Evolutionary conservation across 2,329 filamentous ascomycete species (phyloP), one percentile per base, ranked within the genome.

Genomic region (Spiromastix sp.): DNA sequence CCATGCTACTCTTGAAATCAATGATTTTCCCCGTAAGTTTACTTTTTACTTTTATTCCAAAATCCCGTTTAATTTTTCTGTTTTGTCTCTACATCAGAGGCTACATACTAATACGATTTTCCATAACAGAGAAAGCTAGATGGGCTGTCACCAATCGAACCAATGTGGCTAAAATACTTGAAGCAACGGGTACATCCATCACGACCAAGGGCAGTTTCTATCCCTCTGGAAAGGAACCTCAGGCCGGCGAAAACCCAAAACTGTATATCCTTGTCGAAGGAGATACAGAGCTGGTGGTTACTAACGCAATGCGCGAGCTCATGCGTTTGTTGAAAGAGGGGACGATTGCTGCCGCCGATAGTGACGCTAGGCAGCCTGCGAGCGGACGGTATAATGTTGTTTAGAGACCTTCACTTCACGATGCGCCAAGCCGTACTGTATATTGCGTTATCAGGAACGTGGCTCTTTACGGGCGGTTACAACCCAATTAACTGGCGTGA

Each of bases 121-220:
- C 22, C 22, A 16, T 16, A 47, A 57, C 50, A 70, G 67, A 98
- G 59, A 96, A 95, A 69, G 91, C 91, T 44, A 77, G 91, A 49
- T 98, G 91, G 91, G 89, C 86, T 8, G 91, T 98, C 64, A 98
- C 91, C 25, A 98, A 98, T 59, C 78, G 91, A 45, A 96, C 91
- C 22, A 98, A 98, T 52, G 91, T 98, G 38, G 87, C 89, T 48
- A 98, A 96, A 70, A 95, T 98, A 48, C 72, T 98, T 45, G 91
- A 98, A 54, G 76, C 84, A 7, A 95, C 89, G 0, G 89, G 86
- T 26, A 93, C 87, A 2, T 94, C 85, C 5, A 98, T 98, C 57
- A 98, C 91, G 0, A 95, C 86, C 29, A 98, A 98, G 67, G 91
- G 91, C 46, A 91, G 73, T 42, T 96, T 85, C 59, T 96, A 96